Percentiles rank a stretch among this genome's conserved stretches.
Conservation (phyloP, 176 grass and related monocot genomes). For the Themeda triandra region DNA sequence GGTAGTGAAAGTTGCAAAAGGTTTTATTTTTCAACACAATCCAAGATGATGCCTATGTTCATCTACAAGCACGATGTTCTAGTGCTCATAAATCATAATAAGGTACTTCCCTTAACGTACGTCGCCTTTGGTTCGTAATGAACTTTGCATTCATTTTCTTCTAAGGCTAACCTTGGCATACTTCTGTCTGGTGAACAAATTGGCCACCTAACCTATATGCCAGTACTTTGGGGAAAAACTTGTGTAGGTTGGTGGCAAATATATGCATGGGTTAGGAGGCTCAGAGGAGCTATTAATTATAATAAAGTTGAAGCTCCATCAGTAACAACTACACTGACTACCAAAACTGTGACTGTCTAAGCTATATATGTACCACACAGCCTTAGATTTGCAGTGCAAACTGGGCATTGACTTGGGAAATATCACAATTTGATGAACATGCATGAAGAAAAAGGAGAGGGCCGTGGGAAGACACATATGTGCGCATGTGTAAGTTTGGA, state of each 20-base stretch:
- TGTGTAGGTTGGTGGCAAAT: background rate
- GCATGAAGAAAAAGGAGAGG: background rate
- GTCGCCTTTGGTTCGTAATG: background rate
- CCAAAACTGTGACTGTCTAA: background rate
- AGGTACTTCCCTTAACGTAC: background rate
- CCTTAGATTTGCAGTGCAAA: background rate
- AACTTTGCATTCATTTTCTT: background rate
- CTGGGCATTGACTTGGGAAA: background rate
- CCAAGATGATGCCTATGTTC: no score
- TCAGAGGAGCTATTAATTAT: no score
- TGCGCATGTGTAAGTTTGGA: slow-evolving; percentile 38
- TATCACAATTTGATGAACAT: background rate
- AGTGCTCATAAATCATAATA: background rate
- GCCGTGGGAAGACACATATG: background rate
- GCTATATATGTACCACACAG: background rate
- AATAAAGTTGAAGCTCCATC: no score
- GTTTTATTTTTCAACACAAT: background rate
- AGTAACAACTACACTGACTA: background rate
- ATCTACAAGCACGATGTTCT: slow-evolving; percentile 27
- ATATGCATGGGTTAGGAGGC: background rate
- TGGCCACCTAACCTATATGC: background rate
- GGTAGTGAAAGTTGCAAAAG: slow-evolving; percentile 12
- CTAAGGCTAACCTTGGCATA: background rate
- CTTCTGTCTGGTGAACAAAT: background rate
- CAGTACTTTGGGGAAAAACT: background rate